phyloP scores from a whole-genome alignment of 2,329 filamentous ascomycete genomes.

The Plectosphaerella plurivora region DNA sequence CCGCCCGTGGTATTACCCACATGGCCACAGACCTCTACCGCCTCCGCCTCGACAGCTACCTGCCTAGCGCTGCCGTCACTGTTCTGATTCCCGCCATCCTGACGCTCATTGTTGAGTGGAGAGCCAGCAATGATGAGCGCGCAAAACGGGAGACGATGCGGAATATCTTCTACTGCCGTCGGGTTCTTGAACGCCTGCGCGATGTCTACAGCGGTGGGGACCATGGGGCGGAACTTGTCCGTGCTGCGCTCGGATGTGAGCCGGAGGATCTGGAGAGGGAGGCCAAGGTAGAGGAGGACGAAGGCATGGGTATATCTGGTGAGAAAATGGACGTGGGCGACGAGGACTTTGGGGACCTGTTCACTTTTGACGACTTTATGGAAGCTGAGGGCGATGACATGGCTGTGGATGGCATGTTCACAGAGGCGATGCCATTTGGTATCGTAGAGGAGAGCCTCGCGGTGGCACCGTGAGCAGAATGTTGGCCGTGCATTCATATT shows the following conservation, averaged over 20 bases:
- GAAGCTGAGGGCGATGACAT: too few relatives aligned
- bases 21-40: background rate
- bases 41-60: background rate
- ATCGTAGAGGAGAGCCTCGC: too few relatives aligned
- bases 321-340: background rate
- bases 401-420: too few relatives aligned
- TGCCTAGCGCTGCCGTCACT: background rate
- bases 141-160: background rate
- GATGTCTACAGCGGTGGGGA: background rate
- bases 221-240: background rate
- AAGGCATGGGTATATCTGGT: background rate
- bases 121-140: background rate
- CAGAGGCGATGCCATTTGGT: too few relatives aligned
- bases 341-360: too few relatives aligned
- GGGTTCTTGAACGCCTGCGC: background rate
- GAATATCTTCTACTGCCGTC: background rate
- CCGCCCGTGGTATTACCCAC: conserved; percentile 32
- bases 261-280: background rate
- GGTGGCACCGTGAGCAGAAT: too few relatives aligned
- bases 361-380: too few relatives aligned
- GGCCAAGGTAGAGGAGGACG: background rate
- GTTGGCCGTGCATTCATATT: too few relatives aligned
- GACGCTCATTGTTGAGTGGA: background rate
- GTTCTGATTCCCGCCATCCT: background rate
- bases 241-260: background rate